Base-by-base conservation (phyloP, 2,329 filamentous ascomycete genomes). In the Cordyceps pruinosa region DNA sequence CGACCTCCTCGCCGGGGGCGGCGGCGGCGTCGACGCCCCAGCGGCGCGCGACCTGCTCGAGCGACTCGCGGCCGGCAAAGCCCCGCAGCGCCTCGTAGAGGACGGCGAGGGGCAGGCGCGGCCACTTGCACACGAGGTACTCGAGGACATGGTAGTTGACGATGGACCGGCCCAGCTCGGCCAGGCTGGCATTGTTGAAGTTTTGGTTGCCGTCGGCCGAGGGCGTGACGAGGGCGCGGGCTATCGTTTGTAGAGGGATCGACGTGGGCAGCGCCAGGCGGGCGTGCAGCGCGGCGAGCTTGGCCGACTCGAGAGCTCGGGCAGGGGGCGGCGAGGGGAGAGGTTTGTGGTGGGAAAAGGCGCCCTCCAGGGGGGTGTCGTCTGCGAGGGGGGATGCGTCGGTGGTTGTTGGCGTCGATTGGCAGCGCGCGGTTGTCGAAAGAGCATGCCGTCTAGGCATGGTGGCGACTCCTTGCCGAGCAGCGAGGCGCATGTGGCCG, bases 11-110 rank as follows among this genome's bases (percentile, higher is more conserved):
- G 51, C 93, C 94, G 0, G 94, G 94, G 21, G 85, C 87, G 12
- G 88, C 89, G n/a, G 90, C 93, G 44, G 79, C 75, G 70, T 97
- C 93, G 17, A 97, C 85, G 73, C 94, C 94, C 94, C 94, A 99
- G 74, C 94, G 88, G 61, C 81, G 77, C 17, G 89, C 84, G 62
- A 97, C 81, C 21, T 85, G 78, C 52, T 86, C 77, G 47, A 97
- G 79, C 1, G 92, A 85, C 63, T 85, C 83, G 6, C 84, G 81
- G 5, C 94, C 94, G 47, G 86, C 81, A 70, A 90, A 97, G 47
- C 89, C 91, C 66, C 88, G 86, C 77, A 96, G 86, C 32, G 90
- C 88, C 54, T 91, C 85, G 73, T 90, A 95, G 53, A 96, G 76
- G 57, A 99, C 87, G n/a, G 82, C 75, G 81, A 94, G 88, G 55